Conservation (phyloP, 805 yeast genomes). For the Ogataea chonburiensis region DNA sequence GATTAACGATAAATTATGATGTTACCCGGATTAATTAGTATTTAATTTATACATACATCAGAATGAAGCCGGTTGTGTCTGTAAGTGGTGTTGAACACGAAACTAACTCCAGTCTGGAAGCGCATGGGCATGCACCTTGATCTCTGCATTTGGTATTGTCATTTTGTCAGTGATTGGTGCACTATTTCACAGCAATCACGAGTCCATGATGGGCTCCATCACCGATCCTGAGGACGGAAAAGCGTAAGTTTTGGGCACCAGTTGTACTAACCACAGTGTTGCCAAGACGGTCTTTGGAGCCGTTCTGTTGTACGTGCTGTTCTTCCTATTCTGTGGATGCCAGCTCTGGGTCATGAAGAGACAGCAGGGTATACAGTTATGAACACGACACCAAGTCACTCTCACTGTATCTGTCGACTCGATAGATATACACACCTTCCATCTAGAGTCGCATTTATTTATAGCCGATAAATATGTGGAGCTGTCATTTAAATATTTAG, state of each 20-base stretch:
- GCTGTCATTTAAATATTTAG: constrained; percentile 2
- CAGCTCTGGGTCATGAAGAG: constrained; percentile 68
- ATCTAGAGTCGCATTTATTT: constrained; percentile 1
- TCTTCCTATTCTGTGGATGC: constrained; percentile 87
- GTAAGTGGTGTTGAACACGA: constrained; percentile 21
- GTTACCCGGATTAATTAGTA: constrained; percentile 11
- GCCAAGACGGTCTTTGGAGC: constrained; percentile 91
- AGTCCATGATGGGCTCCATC: constrained; percentile 88
- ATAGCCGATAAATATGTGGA: constrained; percentile 2
- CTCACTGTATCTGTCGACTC: neutral
- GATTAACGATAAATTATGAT: constrained; percentile 2
- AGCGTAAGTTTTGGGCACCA: constrained; percentile 46
- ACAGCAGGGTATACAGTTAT: constrained; percentile 62
- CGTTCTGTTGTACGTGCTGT: constrained; percentile 73
- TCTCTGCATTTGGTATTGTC: constrained; percentile 89
- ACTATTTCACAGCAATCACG: constrained; percentile 77
- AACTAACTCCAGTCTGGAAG: constrained; percentile 54
- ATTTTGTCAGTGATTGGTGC: constrained; percentile 83
- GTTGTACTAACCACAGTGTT: constrained; percentile 45
- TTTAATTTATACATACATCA: constrained; percentile 3
- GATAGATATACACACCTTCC: no score
- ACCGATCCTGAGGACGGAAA: constrained; percentile 91
- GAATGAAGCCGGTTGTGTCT: constrained; percentile 35
- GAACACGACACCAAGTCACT: no score
- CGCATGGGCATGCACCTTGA: constrained; percentile 93